A percentile compares a stretch with the other conserved stretches of the same genome.
Evolutionary conservation across 176 grass and related monocot species (phyloP).

Genomic region (Aegilops umbellulata): DNA sequence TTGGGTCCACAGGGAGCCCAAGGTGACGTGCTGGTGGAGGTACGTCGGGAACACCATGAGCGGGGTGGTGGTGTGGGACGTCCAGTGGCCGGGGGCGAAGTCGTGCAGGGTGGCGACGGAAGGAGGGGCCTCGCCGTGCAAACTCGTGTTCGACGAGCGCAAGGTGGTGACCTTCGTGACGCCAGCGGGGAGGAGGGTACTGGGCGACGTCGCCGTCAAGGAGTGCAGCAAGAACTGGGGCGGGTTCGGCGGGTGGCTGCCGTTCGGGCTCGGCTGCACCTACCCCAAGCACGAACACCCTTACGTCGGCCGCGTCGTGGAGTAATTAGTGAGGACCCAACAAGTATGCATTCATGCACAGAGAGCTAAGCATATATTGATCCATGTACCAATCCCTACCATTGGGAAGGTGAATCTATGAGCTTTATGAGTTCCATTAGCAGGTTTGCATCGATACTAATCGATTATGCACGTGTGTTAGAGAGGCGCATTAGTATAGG

Average conservation of each 20-base stretch:
- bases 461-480: no score
- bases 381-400: no score
- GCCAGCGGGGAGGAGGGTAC: background rate
- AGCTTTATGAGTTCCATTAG: no score
- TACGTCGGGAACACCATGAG: constrained; percentile 18
- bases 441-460: no score
- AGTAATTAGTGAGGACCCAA: no score
- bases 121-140: background rate
- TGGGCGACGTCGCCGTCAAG: constrained; percentile 14
- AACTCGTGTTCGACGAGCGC: constrained; percentile 8
- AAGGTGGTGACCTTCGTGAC: constrained; percentile 20
- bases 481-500: no score
- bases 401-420: no score
- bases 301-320: background rate
- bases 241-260: background rate
- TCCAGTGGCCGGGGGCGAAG: constrained; percentile 17
- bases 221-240: constrained; percentile 8
- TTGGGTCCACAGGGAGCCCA: no score
- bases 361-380: no score
- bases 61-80: constrained; percentile 13
- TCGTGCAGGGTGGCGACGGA: background rate
- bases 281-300: background rate
- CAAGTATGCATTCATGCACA: no score
- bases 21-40: background rate
- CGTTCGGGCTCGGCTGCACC: background rate